Conservation (phyloP, 495 filamentous ascomycete genomes). For the Penicillium salamii region DNA sequence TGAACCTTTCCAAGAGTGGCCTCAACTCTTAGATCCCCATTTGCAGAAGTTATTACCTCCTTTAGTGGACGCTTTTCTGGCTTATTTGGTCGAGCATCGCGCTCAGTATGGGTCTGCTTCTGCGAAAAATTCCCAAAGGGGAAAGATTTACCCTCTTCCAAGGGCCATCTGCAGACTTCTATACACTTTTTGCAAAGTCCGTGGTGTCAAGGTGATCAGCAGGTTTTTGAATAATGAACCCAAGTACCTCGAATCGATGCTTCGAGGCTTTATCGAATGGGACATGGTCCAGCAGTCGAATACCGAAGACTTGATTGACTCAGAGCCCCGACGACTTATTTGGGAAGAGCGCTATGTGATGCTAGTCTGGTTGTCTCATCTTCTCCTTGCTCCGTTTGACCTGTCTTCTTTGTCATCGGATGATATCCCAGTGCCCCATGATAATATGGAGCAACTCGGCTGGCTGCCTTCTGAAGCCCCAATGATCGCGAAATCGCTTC, state of each 20-base stretch:
- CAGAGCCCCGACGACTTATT: constrained; percentile 35
- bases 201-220: constrained; percentile 87
- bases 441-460: constrained; percentile 19
- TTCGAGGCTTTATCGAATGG: constrained; percentile 61
- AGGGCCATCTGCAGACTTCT: constrained; percentile 73
- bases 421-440: constrained; percentile 33
- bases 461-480: constrained; percentile 51
- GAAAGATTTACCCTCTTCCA: constrained; percentile 53
- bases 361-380: constrained; percentile 88
- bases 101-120: constrained; percentile 34
- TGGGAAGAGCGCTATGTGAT: constrained; percentile 92
- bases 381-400: constrained; percentile 91
- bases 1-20: constrained; percentile 92
- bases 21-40: constrained; percentile 90
- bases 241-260: constrained; percentile 72
- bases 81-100: constrained; percentile 51
- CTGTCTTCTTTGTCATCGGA: constrained; percentile 76
- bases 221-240: constrained; percentile 89
- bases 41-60: constrained; percentile 69
- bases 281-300: constrained; percentile 16
- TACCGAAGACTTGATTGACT: constrained; percentile 10
- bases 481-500: constrained; percentile 63
- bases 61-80: constrained; percentile 71
- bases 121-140: constrained; percentile 28
- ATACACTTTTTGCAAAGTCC: constrained; percentile 91